Conservation (phyloP, 164 flowering plant genomes). For the Houttuynia cordata region DNA sequence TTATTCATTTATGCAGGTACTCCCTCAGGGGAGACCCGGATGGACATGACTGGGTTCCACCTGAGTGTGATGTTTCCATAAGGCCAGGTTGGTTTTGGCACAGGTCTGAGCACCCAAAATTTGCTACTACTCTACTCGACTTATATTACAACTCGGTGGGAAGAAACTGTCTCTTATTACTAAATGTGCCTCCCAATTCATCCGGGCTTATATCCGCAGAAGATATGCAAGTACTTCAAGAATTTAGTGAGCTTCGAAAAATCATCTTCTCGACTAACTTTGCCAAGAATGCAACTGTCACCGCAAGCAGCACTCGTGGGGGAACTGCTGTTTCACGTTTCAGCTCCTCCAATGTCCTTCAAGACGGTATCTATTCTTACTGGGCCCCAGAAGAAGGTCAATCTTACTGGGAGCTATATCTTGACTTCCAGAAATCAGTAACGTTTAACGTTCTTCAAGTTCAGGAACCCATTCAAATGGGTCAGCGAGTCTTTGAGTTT, state of each 20-base stretch:
- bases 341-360: constrained; percentile 30
- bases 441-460: constrained; percentile 62
- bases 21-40: constrained; percentile 49
- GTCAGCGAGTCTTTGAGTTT: constrained; percentile 57
- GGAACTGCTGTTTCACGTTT: constrained; percentile 27
- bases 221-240: constrained; percentile 67
- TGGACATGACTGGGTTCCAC: constrained; percentile 93
- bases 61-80: constrained; percentile 96
- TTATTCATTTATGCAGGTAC: constrained; percentile 33
- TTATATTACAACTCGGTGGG: constrained; percentile 84
- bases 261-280: constrained; percentile 64
- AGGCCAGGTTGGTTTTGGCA: constrained; percentile 99
- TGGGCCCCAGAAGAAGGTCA: constrained; percentile 78
- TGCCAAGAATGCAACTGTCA: constrained; percentile 37
- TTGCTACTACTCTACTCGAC: constrained; percentile 68
- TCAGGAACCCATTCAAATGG: constrained; percentile 94
- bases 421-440: constrained; percentile 31
- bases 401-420: constrained; percentile 36
- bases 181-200: constrained; percentile 92
- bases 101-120: constrained; percentile 67
- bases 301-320: constrained; percentile 66
- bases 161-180: constrained; percentile 67
- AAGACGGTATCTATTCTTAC: constrained; percentile 49
- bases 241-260: constrained; percentile 43
- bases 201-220: constrained; percentile 83